These are phyloP conservation scores for Hanseniaspora clermontiae DNA, from an alignment of 805 yeast species.

Conservation along the genomic window DNA sequence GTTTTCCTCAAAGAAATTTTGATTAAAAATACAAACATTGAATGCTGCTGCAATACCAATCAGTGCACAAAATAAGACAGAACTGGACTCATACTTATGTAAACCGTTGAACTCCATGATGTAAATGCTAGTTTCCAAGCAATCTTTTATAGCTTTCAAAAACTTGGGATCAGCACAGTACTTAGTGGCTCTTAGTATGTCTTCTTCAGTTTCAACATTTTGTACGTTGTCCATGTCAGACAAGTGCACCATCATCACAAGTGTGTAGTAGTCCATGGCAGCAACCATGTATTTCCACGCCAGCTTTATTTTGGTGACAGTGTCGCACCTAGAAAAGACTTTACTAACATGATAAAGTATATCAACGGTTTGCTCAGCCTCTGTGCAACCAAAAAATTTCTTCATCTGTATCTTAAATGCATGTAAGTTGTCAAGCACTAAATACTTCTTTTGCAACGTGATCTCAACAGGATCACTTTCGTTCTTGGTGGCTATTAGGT, in stretches of 20 bases:
- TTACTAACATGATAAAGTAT: not conserved
- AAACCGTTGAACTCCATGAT: not conserved
- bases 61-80: not conserved
- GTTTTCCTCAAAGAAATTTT: slow-evolving; percentile 2
- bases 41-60: not conserved
- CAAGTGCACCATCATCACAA: not conserved
- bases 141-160: not conserved
- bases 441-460: not conserved
- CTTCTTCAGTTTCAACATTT: not conserved
- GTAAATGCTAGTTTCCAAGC: not conserved
- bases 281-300: slow-evolving; percentile 6
- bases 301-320: not conserved
- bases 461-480: slow-evolving; percentile 2
- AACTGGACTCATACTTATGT: slow-evolving; percentile 1
- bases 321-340: not conserved
- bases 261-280: not conserved
- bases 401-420: not conserved
- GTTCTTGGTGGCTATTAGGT: slow-evolving; percentile 2
- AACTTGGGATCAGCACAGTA: slow-evolving; percentile 1
- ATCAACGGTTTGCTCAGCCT: not conserved
- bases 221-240: slow-evolving; percentile 9
- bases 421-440: not conserved
- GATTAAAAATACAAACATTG: slow-evolving; percentile 3
- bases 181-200: not conserved
- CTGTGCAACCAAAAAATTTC: not conserved